Conservation (phyloP, 805 yeast genomes). For the Kuraishia cidri region DNA sequence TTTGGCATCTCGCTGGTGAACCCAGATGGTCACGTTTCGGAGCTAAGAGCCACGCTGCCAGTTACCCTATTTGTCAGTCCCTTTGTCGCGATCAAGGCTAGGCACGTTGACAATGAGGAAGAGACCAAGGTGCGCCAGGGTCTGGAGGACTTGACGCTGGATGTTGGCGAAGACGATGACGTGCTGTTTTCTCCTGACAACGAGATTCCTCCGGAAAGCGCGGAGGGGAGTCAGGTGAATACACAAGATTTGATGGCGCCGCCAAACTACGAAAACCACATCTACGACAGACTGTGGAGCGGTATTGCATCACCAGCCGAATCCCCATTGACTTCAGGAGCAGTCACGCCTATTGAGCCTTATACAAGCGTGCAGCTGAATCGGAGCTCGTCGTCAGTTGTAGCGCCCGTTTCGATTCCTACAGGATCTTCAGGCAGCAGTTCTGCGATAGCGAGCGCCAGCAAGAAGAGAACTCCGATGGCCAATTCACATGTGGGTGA, state of each 20-base stretch:
- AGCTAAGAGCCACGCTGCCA: slow-evolving; percentile 85
- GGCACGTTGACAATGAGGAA: slow-evolving; percentile 7
- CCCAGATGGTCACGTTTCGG: slow-evolving; percentile 90
- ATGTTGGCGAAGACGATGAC: slow-evolving; percentile 22
- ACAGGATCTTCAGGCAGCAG: not conserved
- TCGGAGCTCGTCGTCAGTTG: not conserved
- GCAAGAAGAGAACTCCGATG: not conserved
- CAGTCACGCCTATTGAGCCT: not conserved
- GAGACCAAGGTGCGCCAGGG: not conserved
- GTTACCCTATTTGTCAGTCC: slow-evolving; percentile 49
- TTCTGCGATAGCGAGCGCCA: slow-evolving; percentile 1
- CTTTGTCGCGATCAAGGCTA: slow-evolving; percentile 62
- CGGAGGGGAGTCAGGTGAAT: slow-evolving; percentile 13
- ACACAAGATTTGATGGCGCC: slow-evolving; percentile 61
- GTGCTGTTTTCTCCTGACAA: slow-evolving; percentile 28
- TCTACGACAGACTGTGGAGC: slow-evolving; percentile 73
- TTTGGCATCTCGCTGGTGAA: slow-evolving; percentile 72
- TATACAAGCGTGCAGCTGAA: not conserved
- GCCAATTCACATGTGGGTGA: slow-evolving; percentile 6
- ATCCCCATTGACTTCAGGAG: slow-evolving; percentile 29
- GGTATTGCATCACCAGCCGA: slow-evolving; percentile 44
- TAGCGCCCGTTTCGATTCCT: slow-evolving; percentile 1
- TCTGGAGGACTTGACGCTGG: not conserved
- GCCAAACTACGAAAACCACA: slow-evolving; percentile 74
- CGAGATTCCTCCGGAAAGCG: slow-evolving; percentile 10